Base-by-base conservation (phyloP, 192 early-diverging fungal genomes). In the Chytriomyces confervae region DNA sequence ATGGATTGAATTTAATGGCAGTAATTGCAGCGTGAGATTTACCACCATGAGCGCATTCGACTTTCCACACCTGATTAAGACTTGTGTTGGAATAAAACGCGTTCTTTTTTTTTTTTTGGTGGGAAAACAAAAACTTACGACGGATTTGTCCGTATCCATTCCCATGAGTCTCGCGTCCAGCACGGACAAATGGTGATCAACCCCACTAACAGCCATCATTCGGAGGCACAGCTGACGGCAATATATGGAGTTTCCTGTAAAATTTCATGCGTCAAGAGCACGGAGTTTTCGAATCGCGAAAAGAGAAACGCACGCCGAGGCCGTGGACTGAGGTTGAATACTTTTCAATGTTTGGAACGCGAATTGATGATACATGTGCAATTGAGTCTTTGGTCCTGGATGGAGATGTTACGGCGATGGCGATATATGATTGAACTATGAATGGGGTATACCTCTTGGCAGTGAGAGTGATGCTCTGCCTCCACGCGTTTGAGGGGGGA, bases 1-100 rank as follows among this genome's bases (percentile, higher is more conserved):
- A 93, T 23, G 92, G 91, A 71, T 88, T 91, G 87, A 93, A 93
- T 29, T 84, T 73, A 9, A 91, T 84, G 27, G 87, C 83, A 9
- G 85, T 90, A 9, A 91, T 81, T 1, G 84, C 46, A 1, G 69
- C 46, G 36, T 72, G 68, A 65, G 62, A 20, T 13, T 50, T n/a
- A n/a, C 77, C 83, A 6, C 65, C 77, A 66, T 91, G 87, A 1
- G 84, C 84, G 10, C 79, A 48, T 8, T 72, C 69, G 7, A 77
- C 70, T 61, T 77, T 81, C 92, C 91, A 94, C 0, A 89, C 86
- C 78, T 57, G 53, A 11, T 18, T 2, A 18, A 57, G 2, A 57
- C 53, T 11, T 70, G 29, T 60, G 53, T n/a, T 8, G 9, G 57
- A 61, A 61, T n/a, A 50, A 0, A 44, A 18, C 20, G 23, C 64